Evolutionary conservation across 495 filamentous ascomycete species (phyloP).

Genomic region (Trichocladium uniseriatum): DNA sequence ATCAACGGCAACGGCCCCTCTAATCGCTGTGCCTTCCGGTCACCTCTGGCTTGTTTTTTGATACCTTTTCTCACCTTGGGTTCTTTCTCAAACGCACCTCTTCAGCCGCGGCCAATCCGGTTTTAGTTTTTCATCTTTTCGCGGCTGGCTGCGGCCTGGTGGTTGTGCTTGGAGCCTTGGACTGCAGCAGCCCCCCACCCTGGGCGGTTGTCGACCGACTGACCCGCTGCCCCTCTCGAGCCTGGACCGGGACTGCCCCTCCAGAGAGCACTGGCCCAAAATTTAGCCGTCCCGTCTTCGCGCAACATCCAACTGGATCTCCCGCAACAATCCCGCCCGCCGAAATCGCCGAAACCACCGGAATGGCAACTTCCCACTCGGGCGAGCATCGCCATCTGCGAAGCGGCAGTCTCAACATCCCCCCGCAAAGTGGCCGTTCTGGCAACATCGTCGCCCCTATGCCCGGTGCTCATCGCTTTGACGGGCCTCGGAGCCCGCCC

Average conservation of each 20-base stretch:
- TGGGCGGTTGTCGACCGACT: too few relatives aligned
- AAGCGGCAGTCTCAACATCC: slow-evolving; percentile 45
- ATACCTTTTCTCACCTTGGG: too few relatives aligned
- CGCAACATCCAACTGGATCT: not conserved
- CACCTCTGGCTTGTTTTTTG: too few relatives aligned
- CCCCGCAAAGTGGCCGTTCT: slow-evolving; percentile 24
- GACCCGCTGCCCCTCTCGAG: not conserved
- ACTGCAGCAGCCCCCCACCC: too few relatives aligned
- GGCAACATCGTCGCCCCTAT: slow-evolving; percentile 31
- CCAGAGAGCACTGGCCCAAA: not conserved
- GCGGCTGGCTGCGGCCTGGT: too few relatives aligned
- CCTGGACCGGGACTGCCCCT: not conserved
- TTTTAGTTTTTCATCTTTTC: too few relatives aligned
- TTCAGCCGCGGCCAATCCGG: too few relatives aligned
- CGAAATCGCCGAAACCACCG: not conserved
- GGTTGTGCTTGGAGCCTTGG: too few relatives aligned
- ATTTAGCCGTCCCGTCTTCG: not conserved
- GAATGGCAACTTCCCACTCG: slow-evolving; percentile 28
- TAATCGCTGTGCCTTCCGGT: too few relatives aligned
- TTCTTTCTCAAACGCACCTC: too few relatives aligned
- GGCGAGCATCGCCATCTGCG: slow-evolving; percentile 45
- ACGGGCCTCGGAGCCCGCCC: slow-evolving; percentile 70
- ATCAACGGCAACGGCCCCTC: too few relatives aligned
- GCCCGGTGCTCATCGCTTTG: slow-evolving; percentile 43
- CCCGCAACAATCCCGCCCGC: not conserved